Evolutionary conservation across 257 asterid genomes (phyloP), one percentile per base, ranked within the genome.

Genomic region (Lavandula angustifolia): DNA sequence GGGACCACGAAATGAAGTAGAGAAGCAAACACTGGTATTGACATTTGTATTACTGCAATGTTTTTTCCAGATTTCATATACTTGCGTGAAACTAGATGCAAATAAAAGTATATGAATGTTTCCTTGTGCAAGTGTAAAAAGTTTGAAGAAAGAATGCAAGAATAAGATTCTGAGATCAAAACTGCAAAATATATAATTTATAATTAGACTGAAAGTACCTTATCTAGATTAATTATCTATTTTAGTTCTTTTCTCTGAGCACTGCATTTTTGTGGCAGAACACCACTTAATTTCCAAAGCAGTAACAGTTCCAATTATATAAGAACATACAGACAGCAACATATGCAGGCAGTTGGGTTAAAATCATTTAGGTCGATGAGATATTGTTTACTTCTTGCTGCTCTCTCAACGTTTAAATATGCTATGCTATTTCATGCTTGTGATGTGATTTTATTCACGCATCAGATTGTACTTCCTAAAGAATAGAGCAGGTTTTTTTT

Each of bases 1-100:
- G 32, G 99, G 99, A 32, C 87, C 94, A 3, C 75, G 96, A 55
- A 82, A 78, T 52, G 97, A 84, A 75, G 81, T 94, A 60, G 99
- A 94, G 80, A 87, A 79, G 86, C 95, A 81, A 76, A 78, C 78
- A 80, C 79, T 79, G 97, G 99, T 90, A 82, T 41, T 5, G 10
- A 13, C 29, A 37, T 59, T 44, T 52, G 43, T 54, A 54, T 27
- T 58, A 27, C 31, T 34, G 16, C 16, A 34, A 43, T 64, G 60
- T 52, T 69, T 57, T 64, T 35, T 9, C 43, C 34, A 16, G 71
- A 64, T 62, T 60, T 64, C 34, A 2, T 49, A 27, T 17, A 17
- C 56, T 18, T 9, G 17, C 40, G 35, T 55, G 66, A 59, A 49
- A 34, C 38, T 33, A 10, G 40, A 31, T 32, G 47, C 35, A 57